A percentile compares a stretch with the other conserved stretches of the same genome.
These are phyloP conservation scores for Pulveroboletus sp. DNA, from an alignment of 768 basidiomycete species.

Conservation along the genomic window DNA sequence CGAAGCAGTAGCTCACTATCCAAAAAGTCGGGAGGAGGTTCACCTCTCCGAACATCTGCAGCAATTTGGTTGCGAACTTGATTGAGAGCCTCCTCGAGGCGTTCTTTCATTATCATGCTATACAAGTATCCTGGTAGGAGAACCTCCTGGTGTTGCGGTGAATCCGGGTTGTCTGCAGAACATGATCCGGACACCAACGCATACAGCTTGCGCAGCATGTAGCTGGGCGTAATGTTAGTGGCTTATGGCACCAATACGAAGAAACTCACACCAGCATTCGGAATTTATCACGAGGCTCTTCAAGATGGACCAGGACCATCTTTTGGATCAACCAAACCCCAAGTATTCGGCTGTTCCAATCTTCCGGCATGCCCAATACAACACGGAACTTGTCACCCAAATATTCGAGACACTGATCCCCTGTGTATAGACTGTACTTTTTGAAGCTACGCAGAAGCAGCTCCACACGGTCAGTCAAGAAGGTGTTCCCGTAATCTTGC, in stretches of 20 bases:
- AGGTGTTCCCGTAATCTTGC: slow-evolving; percentile 96
- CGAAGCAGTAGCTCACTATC: slow-evolving; percentile 58
- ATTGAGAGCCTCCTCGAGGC: slow-evolving; percentile 85
- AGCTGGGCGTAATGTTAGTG: slow-evolving; percentile 47
- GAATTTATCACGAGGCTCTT: slow-evolving; percentile 88
- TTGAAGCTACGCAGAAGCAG: slow-evolving; percentile 93
- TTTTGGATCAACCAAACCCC: slow-evolving; percentile 83
- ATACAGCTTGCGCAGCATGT: slow-evolving; percentile 96
- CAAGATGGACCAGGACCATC: slow-evolving; percentile 87
- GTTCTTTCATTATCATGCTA: slow-evolving; percentile 97
- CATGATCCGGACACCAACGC: slow-evolving; percentile 87
- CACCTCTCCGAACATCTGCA: slow-evolving; percentile 73
- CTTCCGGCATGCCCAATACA: slow-evolving; percentile 86
- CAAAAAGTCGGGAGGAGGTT: slow-evolving; percentile 77
- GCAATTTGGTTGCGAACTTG: slow-evolving; percentile 67
- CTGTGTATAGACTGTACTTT: slow-evolving; percentile 82
- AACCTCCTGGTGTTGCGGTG: slow-evolving; percentile 97
- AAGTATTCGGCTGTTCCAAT: slow-evolving; percentile 81
- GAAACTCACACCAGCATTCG: slow-evolving; percentile 76
- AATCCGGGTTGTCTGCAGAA: slow-evolving; percentile 96
- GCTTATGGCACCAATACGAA: background rate
- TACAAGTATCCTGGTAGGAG: slow-evolving; percentile 90
- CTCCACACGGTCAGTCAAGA: slow-evolving; percentile 96
- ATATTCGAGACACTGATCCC: slow-evolving; percentile 90
- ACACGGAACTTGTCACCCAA: slow-evolving; percentile 96